Evolutionary conservation across 2,329 filamentous ascomycete genomes (phyloP).

Genomic region (Colletotrichum sp.): DNA sequence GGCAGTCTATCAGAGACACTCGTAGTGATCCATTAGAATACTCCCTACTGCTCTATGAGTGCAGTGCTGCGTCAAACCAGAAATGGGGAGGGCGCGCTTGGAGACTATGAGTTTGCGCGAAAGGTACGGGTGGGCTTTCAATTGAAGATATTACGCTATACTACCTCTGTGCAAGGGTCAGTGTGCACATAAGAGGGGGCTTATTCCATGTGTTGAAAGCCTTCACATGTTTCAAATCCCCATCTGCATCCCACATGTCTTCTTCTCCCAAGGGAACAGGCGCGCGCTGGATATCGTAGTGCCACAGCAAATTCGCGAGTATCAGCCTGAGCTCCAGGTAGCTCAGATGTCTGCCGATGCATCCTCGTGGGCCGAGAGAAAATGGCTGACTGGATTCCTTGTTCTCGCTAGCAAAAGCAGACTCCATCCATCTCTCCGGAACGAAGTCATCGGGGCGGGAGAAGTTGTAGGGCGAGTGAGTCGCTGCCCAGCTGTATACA

Average conservation of each 20-base stretch:
- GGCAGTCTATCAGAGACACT: neutral
- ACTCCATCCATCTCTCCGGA: slow-evolving; percentile 35
- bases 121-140: neutral
- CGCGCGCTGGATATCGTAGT: slow-evolving; percentile 32
- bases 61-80: neutral
- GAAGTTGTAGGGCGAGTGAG: slow-evolving; percentile 35
- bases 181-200: slow-evolving; percentile 28
- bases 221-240: slow-evolving; percentile 28
- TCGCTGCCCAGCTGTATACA: slow-evolving; percentile 35
- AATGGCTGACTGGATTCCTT: slow-evolving; percentile 31
- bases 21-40: neutral
- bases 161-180: slow-evolving; percentile 18
- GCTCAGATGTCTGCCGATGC: slow-evolving; percentile 35
- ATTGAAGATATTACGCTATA: neutral
- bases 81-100: neutral
- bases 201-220: slow-evolving; percentile 33
- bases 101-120: neutral
- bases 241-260: slow-evolving; percentile 29
- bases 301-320: slow-evolving; percentile 28
- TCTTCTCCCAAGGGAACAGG: slow-evolving; percentile 14
- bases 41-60: neutral
- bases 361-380: slow-evolving; percentile 31
- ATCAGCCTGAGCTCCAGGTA: slow-evolving; percentile 35
- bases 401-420: slow-evolving; percentile 24
- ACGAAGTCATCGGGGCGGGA: slow-evolving; percentile 34